These are phyloP conservation scores for Hamamelis virginiana DNA, from an alignment of 164 flowering plant species.

Conservation along the genomic window DNA sequence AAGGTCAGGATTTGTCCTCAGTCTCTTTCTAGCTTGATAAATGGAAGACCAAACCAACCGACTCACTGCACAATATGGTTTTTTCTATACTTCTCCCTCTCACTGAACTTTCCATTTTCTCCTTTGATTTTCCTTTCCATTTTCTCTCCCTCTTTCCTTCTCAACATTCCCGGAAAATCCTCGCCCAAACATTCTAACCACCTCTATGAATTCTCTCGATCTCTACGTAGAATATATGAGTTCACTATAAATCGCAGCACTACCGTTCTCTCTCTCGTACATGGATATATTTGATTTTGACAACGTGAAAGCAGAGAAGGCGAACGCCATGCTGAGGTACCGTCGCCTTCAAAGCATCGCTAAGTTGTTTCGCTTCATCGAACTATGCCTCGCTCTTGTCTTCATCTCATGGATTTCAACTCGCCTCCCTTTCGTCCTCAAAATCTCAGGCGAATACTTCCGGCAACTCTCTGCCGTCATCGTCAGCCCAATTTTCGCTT, in stretches of 20 bases:
- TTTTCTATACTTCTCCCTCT: not conserved
- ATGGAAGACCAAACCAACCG: not conserved
- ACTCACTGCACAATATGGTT: not conserved
- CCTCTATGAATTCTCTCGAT: not conserved
- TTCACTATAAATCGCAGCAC: too few species aligned
- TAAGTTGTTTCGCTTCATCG: constrained; percentile 48
- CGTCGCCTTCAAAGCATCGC: constrained; percentile 32
- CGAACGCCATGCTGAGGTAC: constrained; percentile 36
- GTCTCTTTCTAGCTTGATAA: too few species aligned
- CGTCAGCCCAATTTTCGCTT: constrained; percentile 45
- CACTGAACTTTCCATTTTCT: not conserved
- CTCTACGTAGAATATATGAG: too few species aligned
- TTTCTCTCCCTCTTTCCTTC: not conserved
- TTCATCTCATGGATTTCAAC: constrained; percentile 44
- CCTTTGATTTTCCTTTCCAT: not conserved
- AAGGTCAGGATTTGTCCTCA: constrained; percentile 1
- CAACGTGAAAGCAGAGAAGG: constrained; percentile 47
- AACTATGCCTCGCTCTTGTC: constrained; percentile 37
- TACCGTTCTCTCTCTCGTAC: not conserved
- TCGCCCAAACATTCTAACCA: not conserved
- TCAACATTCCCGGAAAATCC: constrained; percentile 7
- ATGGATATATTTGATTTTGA: constrained; percentile 37
- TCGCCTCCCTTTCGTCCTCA: constrained; percentile 41
- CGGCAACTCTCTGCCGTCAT: constrained; percentile 30
- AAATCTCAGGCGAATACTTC: constrained; percentile 36